phyloP scores from a whole-genome alignment of 257 asterid genomes.

The Capsicum pubescens region DNA sequence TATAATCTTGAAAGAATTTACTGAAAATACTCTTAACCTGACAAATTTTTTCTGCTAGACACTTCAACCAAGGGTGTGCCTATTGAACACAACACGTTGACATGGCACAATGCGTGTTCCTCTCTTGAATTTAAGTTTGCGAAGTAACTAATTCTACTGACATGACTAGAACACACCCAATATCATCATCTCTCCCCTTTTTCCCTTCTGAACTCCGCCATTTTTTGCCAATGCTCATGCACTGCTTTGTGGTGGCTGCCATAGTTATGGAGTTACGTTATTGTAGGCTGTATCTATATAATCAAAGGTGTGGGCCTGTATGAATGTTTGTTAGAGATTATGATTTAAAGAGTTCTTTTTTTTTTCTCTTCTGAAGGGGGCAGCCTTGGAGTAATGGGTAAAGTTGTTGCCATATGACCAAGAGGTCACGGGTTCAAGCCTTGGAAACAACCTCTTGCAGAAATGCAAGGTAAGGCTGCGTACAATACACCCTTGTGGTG shows the following conservation, averaged over 20 bases:
- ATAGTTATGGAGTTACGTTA: neutral
- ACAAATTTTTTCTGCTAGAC: neutral
- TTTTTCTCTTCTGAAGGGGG: no score
- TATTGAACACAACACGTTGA: neutral
- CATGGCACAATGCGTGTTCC: neutral
- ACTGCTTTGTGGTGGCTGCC: neutral
- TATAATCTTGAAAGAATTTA: neutral
- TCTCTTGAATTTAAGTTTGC: neutral
- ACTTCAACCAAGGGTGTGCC: neutral
- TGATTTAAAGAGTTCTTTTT: neutral
- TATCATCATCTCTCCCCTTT: neutral
- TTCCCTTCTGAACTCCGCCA: neutral
- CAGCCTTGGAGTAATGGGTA: no score
- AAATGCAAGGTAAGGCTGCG: no score
- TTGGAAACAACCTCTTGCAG: no score
- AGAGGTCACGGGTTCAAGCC: no score
- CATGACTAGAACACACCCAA: neutral
- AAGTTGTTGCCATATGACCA: no score
- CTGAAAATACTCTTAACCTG: neutral
- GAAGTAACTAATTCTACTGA: neutral
- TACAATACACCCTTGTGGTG: no score
- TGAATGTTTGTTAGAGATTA: neutral
- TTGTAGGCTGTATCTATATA: neutral
- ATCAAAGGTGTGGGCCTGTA: neutral
- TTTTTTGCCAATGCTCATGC: neutral